These are phyloP conservation scores for Daldinia loculata DNA, from an alignment of 495 filamentous ascomycete genomes.

Conservation along the genomic window DNA sequence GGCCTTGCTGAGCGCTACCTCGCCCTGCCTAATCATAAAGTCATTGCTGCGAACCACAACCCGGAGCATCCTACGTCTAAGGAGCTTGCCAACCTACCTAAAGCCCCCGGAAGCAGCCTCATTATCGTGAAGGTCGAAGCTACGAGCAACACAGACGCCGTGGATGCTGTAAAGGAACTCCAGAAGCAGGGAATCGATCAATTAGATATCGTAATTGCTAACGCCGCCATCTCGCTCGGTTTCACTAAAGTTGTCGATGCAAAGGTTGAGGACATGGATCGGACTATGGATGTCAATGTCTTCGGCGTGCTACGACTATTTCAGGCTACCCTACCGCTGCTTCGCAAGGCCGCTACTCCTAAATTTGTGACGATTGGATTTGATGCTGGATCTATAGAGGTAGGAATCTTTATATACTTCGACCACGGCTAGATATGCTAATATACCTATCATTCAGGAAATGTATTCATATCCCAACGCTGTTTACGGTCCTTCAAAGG, in stretches of 20 bases:
- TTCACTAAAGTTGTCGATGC: constrained; percentile 1
- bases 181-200: constrained; percentile 11
- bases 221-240: constrained; percentile 2
- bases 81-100: neutral
- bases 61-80: constrained; percentile 21
- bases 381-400: neutral
- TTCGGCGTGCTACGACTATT: constrained; percentile 12
- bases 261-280: neutral
- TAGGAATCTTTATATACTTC: neutral
- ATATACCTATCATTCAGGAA: constrained; percentile 12
- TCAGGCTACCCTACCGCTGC: constrained; percentile 11
- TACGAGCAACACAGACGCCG: constrained; percentile 2
- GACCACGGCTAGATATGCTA: constrained; percentile 1
- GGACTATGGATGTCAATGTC: constrained; percentile 3
- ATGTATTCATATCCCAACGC: constrained; percentile 37
- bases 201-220: constrained; percentile 11
- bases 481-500: constrained; percentile 49
- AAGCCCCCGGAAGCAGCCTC: neutral
- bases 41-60: constrained; percentile 49
- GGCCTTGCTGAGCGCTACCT: constrained; percentile 41
- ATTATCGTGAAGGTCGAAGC: constrained; percentile 3
- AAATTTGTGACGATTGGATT: constrained; percentile 15
- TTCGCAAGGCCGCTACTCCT: neutral
- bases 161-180: neutral
- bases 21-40: constrained; percentile 39